Base-by-base conservation (phyloP, 495 filamentous ascomycete genomes). In the Neurospora sp. region DNA sequence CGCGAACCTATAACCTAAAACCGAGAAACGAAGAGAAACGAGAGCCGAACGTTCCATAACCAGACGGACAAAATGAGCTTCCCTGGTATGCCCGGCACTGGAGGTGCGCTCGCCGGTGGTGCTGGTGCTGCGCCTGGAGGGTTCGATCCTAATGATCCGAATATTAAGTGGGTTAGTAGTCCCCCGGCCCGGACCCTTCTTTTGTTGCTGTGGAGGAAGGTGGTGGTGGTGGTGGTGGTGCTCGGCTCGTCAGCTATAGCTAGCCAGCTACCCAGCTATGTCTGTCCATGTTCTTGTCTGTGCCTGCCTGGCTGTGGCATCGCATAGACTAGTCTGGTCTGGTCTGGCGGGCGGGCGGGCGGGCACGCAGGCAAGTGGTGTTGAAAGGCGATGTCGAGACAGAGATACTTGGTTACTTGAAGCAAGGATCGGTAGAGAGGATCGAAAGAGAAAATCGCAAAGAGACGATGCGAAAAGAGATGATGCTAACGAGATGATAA, bases 141-240 rank as follows among this genome's bases (percentile, higher is more conserved):
- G 41, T 82, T 77, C 53, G 79, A 83, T 70, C 81, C 79, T 12
- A 83, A 82, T 45, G 83, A 84, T 73, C 81, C 83, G 9, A 85
- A 82, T 44, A 72, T 85, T 40, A 85, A 85, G 74, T 73, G 69
- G 76, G 75, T 78, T 37, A 18, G 68, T 59, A 37, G 41, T 40
- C 38, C 9, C 38, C 69, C 7, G 22, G 6, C 20, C 20, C 4
- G 48, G 22, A 35, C 9, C 10, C 8, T 70, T 53, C 4, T 37
- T 37, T 31, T 45, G 18, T 65, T 10, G 10, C 3, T 39, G 0
- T 48, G 18, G n/a, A 70, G 31, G 18, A 20, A 45, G 16, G 9
- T 22, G 3, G 44, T 48, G 53, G 6, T 18, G 22, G 53, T 31
- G 22, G 1, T 59, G n/a, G 18, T 48, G 7, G 44, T 20, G 18